Percentiles rank a stretch among this genome's conserved stretches.
These are phyloP conservation scores for Gliomastix tumulicola DNA, from an alignment of 2,329 filamentous ascomycete species.

Conservation along the genomic window DNA sequence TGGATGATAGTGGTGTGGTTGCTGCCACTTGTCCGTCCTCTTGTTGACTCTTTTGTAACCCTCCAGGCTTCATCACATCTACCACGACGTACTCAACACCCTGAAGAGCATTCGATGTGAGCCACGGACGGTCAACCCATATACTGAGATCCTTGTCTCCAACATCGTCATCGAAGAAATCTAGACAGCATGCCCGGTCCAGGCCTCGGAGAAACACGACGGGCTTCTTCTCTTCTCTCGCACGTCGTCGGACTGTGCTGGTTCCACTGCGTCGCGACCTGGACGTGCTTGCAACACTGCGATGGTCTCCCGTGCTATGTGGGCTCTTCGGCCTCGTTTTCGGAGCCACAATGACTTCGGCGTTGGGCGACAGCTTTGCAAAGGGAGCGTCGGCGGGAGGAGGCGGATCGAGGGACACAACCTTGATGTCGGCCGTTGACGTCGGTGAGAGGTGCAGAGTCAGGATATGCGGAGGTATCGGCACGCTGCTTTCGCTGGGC, in stretches of 20 bases:
- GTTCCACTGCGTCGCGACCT: constrained; percentile 72
- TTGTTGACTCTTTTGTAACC: constrained; percentile 61
- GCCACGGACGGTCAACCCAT: constrained; percentile 77
- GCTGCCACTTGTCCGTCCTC: constrained; percentile 59
- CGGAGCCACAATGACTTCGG: constrained; percentile 94
- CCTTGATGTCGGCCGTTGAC: constrained; percentile 84
- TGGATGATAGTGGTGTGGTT: constrained; percentile 32
- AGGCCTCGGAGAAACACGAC: constrained; percentile 75
- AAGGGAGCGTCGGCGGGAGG: constrained; percentile 65
- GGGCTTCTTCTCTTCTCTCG: constrained; percentile 59
- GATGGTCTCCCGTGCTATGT: constrained; percentile 62
- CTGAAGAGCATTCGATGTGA: constrained; percentile 64
- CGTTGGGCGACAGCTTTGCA: constrained; percentile 87
- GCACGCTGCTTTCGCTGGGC: constrained; percentile 19
- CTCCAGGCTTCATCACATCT: constrained; percentile 80
- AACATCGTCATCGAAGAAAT: constrained; percentile 71
- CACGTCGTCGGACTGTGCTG: constrained; percentile 57
- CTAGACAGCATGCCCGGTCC: constrained; percentile 59
- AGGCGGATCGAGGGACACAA: constrained; percentile 75
- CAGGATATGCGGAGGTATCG: constrained; percentile 63
- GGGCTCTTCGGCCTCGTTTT: constrained; percentile 72
- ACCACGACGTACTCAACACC: constrained; percentile 73
- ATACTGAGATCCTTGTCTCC: constrained; percentile 57
- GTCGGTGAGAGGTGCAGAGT: constrained; percentile 92
- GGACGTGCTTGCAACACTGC: constrained; percentile 74